Base-by-base conservation (phyloP, 768 basidiomycete species). In the Butyriboletus loyo region DNA sequence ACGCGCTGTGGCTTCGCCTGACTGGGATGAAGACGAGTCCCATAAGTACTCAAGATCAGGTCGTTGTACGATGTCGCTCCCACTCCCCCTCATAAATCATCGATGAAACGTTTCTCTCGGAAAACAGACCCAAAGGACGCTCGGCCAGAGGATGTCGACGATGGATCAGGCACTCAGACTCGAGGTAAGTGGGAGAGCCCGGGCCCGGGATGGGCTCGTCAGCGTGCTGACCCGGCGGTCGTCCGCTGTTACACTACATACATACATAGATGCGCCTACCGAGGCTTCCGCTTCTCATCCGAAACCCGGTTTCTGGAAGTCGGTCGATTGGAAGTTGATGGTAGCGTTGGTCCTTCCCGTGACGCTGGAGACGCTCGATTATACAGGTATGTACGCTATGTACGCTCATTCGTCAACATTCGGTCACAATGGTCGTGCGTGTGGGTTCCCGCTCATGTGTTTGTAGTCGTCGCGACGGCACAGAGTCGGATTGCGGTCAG, bases 401-500 rank as follows among this genome's bases (percentile, higher is more conserved):
- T n/a, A n/a, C 13, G 8, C 31, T 32, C 22, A 25, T 15, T 1
- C 32, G 10, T 34, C 14, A n/a, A n/a, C n/a, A n/a, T n/a, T n/a
- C 13, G 31, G 34, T 34, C 14, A 34, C 17, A 17, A 17, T 17
- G n/a, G n/a, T n/a, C n/a, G 21, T 1, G n/a, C 13, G 7, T 19
- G n/a, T 21, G 21, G n/a, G 14, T 47, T 22, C 21, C 21, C 9
- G 22, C 27, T 41, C 35, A 31, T 34, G 19, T 8, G 8, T 22
- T 31, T 41, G 44, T 49, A 76, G 79, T 80, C 2, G 77, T 81
- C 28, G 79, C 80, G 5, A 81, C 78, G 14, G 77, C 80, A 4
- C 79, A 81, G 50, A 64, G 75, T 28, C 74, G 73, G 32, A 81
- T 81, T 52, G 80, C 79, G 10, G 77, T 79, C 56, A 42, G 75